Evolutionary conservation across 2,329 filamentous ascomycete genomes (phyloP), one percentile per base, ranked within the genome.

Genomic region (Colletotrichum euphorbiae): DNA sequence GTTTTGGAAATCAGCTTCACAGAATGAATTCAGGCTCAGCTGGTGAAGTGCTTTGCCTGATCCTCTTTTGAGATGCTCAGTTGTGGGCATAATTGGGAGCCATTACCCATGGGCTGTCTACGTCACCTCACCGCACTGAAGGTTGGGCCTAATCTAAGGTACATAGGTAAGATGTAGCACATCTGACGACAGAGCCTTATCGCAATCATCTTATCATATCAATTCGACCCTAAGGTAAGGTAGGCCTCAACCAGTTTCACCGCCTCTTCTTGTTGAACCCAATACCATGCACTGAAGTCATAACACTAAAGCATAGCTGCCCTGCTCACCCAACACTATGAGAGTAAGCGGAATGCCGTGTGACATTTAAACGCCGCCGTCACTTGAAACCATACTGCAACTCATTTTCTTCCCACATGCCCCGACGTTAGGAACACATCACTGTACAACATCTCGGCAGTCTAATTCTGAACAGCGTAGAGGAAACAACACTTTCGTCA

Each of bases 211-310:
- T 28, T 28, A 28, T 28, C 28, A 7, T 28, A 28, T 28, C 28
- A 28, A 28, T 28, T 8, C 8, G 28, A 31, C 28, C 31, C 48
- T n/a, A n/a, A n/a, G n/a, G n/a, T n/a, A n/a, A n/a, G n/a, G n/a
- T n/a, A 52, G n/a, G n/a, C 46, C 64, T 38, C 59, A 67, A 67
- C 59, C 51, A 51, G 33, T 40, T 42, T 55, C 51, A 63, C 64
- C 59, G 51, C 51, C 33, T 38, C 28, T 12, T 55, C 43, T 63
- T 57, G 60, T 57, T 57, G 59, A 63, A 63, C 28, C 12, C 33
- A 12, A 11, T 40, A 13, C 31, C 33, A 12, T 7, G 38, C 12
- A n/a, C 38, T n/a, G 38, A 19, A 40, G 52, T 59, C 4, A 33
- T 58, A 38, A n/a, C 31, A 64, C 52, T 57, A 33, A 33, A 51